Percentiles rank a stretch among this genome's conserved stretches.
Evolutionary conservation across 139 green algal genomes (phyloP).

Genomic region (Chlorella vulgaris): DNA sequence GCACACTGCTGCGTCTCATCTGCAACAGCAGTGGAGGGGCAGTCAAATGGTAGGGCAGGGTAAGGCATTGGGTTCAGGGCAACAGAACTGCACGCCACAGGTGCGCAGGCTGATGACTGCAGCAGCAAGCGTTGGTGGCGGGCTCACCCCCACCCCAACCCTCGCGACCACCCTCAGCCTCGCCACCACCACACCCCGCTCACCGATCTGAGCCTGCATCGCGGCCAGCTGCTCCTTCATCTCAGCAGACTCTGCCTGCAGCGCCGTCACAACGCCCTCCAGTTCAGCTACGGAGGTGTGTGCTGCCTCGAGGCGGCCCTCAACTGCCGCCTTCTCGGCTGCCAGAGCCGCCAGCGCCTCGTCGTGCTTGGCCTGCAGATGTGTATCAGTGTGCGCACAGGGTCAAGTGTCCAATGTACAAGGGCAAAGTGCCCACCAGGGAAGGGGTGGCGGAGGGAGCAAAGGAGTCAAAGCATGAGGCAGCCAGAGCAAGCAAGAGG

Average conservation of each 20-base stretch:
- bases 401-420: no score
- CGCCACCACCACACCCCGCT: neutral
- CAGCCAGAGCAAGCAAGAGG: neutral
- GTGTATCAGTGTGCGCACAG: no score
- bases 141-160: no score
- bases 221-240: slow-evolving; percentile 30
- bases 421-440: no score
- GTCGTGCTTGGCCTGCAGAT: slow-evolving; percentile 37
- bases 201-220: slow-evolving; percentile 56
- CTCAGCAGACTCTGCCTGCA: slow-evolving; percentile 5
- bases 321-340: slow-evolving; percentile 2
- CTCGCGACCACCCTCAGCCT: neutral
- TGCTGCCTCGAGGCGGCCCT: neutral
- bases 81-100: no score
- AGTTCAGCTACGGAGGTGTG: slow-evolving; percentile 31
- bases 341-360: slow-evolving; percentile 30
- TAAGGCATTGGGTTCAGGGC: no score
- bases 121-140: no score
- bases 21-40: slow-evolving; percentile 30
- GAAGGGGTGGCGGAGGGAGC: neutral
- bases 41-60: neutral
- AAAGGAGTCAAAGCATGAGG: neutral
- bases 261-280: slow-evolving; percentile 13
- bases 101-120: no score
- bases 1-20: slow-evolving; percentile 73